phyloP scores from a whole-genome alignment of 1,284 basidiomycete species.

The Macrocystidia cucumis region DNA sequence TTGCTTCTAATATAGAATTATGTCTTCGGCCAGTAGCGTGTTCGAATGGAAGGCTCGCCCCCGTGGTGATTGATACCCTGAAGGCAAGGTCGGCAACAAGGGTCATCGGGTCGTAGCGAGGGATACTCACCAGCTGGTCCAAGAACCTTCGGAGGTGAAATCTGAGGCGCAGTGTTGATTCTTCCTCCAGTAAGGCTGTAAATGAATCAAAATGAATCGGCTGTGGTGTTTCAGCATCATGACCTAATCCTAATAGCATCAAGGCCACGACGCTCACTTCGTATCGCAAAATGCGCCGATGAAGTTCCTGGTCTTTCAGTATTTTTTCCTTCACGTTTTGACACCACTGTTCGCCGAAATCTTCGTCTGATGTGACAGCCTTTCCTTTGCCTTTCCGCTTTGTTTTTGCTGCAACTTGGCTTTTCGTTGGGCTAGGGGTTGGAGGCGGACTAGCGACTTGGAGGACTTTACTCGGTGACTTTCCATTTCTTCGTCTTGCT shows the following conservation, averaged over 20 bases:
- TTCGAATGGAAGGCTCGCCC: conserved; percentile 19
- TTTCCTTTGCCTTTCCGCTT: conserved; percentile 8
- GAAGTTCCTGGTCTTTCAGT: conserved; percentile 33
- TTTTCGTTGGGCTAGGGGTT: no score
- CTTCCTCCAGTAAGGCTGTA: no score
- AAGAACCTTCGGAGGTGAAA: conserved; percentile 41
- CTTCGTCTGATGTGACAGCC: conserved; percentile 3
- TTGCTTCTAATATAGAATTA: background rate
- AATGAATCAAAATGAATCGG: conserved; percentile 55
- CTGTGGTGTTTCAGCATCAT: conserved; percentile 23
- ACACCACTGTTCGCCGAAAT: conserved; percentile 32
- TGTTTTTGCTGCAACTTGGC: conserved; percentile 6
- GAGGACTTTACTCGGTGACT: no score
- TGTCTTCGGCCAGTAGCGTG: background rate
- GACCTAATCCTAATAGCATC: no score
- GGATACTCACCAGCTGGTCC: conserved; percentile 43
- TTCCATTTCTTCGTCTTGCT: no score
- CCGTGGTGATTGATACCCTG: conserved; percentile 49
- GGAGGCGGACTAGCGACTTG: no score
- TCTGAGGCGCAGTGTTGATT: no score
- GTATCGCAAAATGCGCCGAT: conserved; percentile 52
- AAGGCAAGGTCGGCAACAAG: conserved; percentile 1
- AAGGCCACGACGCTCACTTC: conserved; percentile 46
- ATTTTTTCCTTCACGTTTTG: conserved; percentile 34
- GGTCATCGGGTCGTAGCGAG: background rate